phyloP scores from a whole-genome alignment of 2,329 filamentous ascomycete genomes.

The Aotearoamyces nothofagi region DNA sequence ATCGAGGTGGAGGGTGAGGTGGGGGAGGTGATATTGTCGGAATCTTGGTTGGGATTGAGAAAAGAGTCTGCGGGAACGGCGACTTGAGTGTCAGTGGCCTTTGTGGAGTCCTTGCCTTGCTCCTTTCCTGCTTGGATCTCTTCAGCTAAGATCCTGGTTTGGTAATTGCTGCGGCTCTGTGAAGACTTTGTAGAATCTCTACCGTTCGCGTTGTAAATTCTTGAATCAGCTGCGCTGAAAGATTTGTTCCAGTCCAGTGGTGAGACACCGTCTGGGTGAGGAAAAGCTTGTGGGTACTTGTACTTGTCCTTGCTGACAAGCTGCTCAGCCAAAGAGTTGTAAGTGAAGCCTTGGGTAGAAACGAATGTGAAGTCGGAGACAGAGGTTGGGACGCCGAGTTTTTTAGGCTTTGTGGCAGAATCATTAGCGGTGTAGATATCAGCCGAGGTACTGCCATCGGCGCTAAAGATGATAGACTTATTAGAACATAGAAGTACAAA shows the following conservation, averaged over 20 bases:
- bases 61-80: slow-evolving; percentile 2
- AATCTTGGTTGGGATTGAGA: too few species aligned
- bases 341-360: too few species aligned
- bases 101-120: slow-evolving; percentile 11
- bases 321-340: too few species aligned
- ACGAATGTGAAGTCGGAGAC: too few species aligned
- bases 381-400: too few species aligned
- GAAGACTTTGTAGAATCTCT: too few species aligned
- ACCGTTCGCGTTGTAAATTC: slow-evolving; percentile 16
- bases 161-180: slow-evolving; percentile 14
- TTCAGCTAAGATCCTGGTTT: slow-evolving; percentile 7
- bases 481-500: too few species aligned
- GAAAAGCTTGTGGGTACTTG: slow-evolving; percentile 17
- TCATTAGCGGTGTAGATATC: too few species aligned
- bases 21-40: slow-evolving; percentile 1
- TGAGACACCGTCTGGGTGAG: slow-evolving; percentile 16
- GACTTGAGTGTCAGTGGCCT: slow-evolving; percentile 2
- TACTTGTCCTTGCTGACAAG: too few species aligned
- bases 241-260: slow-evolving; percentile 17
- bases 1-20: slow-evolving; percentile 3
- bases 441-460: too few species aligned
- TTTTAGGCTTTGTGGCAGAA: too few species aligned
- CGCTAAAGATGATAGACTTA: too few species aligned
- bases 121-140: slow-evolving; percentile 16
- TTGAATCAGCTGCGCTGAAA: slow-evolving; percentile 18